These are phyloP conservation scores for Cucurbita maxima DNA, from an alignment of 306 rosid genomes.

Conservation along the genomic window DNA sequence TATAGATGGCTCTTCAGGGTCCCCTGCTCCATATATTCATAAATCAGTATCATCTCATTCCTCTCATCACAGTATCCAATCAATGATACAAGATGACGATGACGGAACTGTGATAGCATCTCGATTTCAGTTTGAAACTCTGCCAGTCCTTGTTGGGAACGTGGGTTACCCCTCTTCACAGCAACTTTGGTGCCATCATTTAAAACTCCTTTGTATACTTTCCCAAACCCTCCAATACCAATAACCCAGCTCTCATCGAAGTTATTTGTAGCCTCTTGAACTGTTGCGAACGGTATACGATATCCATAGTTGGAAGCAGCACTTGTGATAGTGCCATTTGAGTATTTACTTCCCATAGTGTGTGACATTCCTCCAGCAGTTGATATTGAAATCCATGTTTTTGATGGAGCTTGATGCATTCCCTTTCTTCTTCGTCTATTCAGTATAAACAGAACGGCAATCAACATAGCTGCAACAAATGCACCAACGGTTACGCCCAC, in stretches of 20 bases:
- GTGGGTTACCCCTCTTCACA: conserved; percentile 76
- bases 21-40: conserved; percentile 88
- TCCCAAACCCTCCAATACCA: conserved; percentile 77
- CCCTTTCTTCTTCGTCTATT: conserved; percentile 35
- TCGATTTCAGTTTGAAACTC: conserved; percentile 80
- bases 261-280: conserved; percentile 64
- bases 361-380: conserved; percentile 47
- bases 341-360: conserved; percentile 70
- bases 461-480: conserved; percentile 29
- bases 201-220: conserved; percentile 66
- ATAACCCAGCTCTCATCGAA: conserved; percentile 76
- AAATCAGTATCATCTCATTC: conserved; percentile 80
- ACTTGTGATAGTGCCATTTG: conserved; percentile 48
- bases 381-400: conserved; percentile 61
- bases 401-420: conserved; percentile 39
- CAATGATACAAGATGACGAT: conserved; percentile 78
- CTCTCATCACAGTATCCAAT: conserved; percentile 83
- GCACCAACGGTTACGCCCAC: conserved; percentile 49
- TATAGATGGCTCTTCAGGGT: conserved; percentile 82
- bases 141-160: conserved; percentile 70
- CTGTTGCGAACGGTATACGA: conserved; percentile 47
- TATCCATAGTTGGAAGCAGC: conserved; percentile 43
- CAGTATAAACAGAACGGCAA: conserved; percentile 22
- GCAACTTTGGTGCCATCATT: conserved; percentile 74
- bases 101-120: conserved; percentile 87